Conservation (phyloP, 148 eudicot species). For the Amaranthus cruentus region DNA sequence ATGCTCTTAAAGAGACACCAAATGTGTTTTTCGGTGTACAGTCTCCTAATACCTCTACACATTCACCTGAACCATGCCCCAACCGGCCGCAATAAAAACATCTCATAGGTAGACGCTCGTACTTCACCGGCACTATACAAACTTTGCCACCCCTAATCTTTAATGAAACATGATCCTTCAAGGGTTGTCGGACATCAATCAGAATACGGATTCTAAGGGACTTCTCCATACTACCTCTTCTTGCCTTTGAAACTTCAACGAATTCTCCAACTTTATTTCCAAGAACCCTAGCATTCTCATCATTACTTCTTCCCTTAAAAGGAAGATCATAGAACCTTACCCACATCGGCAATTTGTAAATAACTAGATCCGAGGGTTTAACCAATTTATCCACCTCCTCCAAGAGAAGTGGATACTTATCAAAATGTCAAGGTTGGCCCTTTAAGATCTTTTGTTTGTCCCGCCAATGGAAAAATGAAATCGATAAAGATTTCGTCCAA, state of each 20-base stretch:
- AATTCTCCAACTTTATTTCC: not conserved
- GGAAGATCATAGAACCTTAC: not conserved
- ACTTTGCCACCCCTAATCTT: not conserved
- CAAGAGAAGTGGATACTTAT: not conserved
- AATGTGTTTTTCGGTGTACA: not conserved
- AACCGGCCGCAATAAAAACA: not conserved
- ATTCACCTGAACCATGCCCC: not conserved
- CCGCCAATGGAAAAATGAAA: not conserved
- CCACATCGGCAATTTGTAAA: not conserved
- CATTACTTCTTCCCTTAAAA: not conserved
- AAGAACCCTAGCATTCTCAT: not conserved
- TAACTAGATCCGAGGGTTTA: not conserved
- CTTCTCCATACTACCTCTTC: not conserved
- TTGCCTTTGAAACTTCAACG: not conserved
- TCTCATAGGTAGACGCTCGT: not conserved
- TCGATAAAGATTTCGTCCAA: not conserved
- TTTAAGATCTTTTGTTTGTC: not conserved
- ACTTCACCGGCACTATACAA: no score
- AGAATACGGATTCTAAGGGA: not conserved
- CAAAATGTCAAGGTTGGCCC: not conserved
- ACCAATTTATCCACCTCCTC: not conserved
- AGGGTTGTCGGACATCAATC: not conserved
- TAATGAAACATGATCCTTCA: not conserved
- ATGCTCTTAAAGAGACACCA: not conserved
- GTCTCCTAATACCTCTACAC: not conserved